These are phyloP conservation scores for Apiospora koreana DNA, from an alignment of 2,329 filamentous ascomycete species.

Conservation along the genomic window DNA sequence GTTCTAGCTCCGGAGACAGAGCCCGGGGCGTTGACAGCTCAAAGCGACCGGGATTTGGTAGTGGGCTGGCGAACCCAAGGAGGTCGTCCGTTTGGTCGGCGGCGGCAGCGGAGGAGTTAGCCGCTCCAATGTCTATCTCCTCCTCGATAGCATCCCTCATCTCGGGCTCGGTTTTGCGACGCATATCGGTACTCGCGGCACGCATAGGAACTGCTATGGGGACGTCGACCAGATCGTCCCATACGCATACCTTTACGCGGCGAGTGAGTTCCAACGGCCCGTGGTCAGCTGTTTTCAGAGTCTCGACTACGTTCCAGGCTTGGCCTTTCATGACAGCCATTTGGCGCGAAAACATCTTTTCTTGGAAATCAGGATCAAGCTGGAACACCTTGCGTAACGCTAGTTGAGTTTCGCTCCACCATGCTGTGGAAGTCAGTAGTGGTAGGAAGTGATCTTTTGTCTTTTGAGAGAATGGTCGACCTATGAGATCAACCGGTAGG, in stretches of 20 bases:
- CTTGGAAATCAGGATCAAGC: constrained; percentile 93
- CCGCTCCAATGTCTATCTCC: constrained; percentile 87
- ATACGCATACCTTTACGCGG: constrained; percentile 88
- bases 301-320: constrained; percentile 99
- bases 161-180: constrained; percentile 59
- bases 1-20: constrained; percentile 34
- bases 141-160: constrained; percentile 62
- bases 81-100: constrained; percentile 61
- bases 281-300: constrained; percentile 87
- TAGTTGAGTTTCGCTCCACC: constrained; percentile 94
- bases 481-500: constrained; percentile 92
- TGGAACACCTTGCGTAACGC: constrained; percentile 86
- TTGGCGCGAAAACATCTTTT: constrained; percentile 98
- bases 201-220: constrained; percentile 91
- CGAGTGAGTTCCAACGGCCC: constrained; percentile 91
- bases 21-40: constrained; percentile 57
- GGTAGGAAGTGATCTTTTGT: constrained; percentile 96
- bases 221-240: constrained; percentile 96
- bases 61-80: constrained; percentile 64
- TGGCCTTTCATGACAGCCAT: constrained; percentile 99
- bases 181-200: constrained; percentile 80
- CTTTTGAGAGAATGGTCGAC: constrained; percentile 91
- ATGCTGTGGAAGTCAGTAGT: constrained; percentile 87
- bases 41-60: constrained; percentile 76
- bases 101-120: constrained; percentile 54